Base-by-base conservation (phyloP, 176 grass and related monocot species). In the Lolium multiflorum region DNA sequence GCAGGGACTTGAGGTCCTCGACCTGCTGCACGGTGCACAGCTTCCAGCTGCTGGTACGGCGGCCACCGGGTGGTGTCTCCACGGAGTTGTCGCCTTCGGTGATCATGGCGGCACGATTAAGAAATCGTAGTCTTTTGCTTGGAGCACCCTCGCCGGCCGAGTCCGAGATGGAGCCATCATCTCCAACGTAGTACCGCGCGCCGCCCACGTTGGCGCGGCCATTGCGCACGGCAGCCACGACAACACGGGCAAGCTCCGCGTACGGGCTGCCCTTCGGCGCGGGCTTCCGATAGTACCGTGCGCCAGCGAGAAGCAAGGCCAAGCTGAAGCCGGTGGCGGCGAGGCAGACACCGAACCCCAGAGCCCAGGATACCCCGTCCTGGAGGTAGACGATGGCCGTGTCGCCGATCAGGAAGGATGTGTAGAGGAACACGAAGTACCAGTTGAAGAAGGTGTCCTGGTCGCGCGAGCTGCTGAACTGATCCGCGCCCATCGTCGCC, bases 361-460 rank as follows among this genome's bases (percentile, higher is more conserved):
- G 57, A 37, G 50, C 47, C 94, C 94, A 97, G 18, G 88, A 82
- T 35, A 94, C 77, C 4, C 22, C 38, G 70, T 92, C 91, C 82
- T 97, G 87, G 55, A 97, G 50, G 81, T 94, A 92, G 73, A 92
- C 92, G 25, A 94, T 73, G 9, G 74, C 80, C 11, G 92, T 97
- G 17, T 81, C 73, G 10, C 83, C 90, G 4, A 85, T 6, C 18
- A 97, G 78, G 11, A 83, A 4, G 11, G 92, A 77, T 0, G 70
- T 43, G 65, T 93, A 91, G 21, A 94, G 8, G 63, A 86, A 84
- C 39, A 94, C 82, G 81, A 92, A 94, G 85, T 86, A 97, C 92
- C 90, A 97, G 80, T 92, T 94, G 88, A 97, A 94, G 67, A 77
- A 90, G 37, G 90, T 74, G 48, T 91, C 90, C n/a, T 56, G 88